Percentiles rank a stretch among this genome's conserved stretches.
These are phyloP conservation scores for Sorghum bicolor DNA, from an alignment of 176 grass and related monocot genomes.

Conservation along the genomic window Sorghum_bicolor_NCBIv3 NC_012878.2:59134001-59134500, in stretches of 20 bases:
- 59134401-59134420: too few species aligned
- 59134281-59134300: neutral
- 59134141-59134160: neutral
- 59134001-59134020: constrained; percentile 45
- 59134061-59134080: neutral
- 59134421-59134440: neutral
- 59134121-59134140: too few species aligned
- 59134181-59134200: neutral
- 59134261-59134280: neutral
- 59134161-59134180: neutral
- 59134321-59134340: too few species aligned
- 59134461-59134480: too few species aligned
- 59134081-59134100: neutral
- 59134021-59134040: constrained; percentile 46
- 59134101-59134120: neutral
- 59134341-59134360: neutral
- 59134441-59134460: neutral
- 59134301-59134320: too few species aligned
- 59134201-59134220: neutral
- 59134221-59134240: neutral
- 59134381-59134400: neutral
- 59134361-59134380: neutral
- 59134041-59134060: neutral
- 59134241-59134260: neutral
- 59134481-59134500: too few species aligned